These are phyloP conservation scores for Aureobasidium namibiae DNA, from an alignment of 2,329 filamentous ascomycete species.

Conservation along the genomic window DNA sequence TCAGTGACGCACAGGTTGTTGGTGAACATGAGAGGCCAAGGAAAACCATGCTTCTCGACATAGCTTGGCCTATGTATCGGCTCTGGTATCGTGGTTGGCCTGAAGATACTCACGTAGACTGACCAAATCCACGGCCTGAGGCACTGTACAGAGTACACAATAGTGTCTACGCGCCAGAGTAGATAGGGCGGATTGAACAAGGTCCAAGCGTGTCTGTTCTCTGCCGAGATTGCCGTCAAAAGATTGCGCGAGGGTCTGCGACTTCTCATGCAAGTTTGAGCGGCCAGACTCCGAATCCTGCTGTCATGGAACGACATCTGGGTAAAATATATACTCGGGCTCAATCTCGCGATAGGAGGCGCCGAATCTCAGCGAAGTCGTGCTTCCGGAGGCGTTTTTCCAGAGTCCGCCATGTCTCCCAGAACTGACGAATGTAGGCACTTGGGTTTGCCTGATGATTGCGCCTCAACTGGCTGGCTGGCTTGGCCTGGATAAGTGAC, in stretches of 20 bases:
- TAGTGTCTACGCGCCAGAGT: neutral
- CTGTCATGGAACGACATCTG: neutral
- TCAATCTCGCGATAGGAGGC: neutral
- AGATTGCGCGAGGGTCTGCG: neutral
- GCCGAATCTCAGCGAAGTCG: neutral
- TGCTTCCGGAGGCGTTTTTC: neutral
- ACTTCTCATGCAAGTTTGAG: neutral
- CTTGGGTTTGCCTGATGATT: neutral
- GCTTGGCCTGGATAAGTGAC: neutral
- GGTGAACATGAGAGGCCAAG: neutral
- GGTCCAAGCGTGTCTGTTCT: neutral
- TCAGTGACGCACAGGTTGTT: neutral
- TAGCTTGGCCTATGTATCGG: neutral
- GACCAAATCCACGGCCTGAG: neutral
- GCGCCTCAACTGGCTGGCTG: neutral
- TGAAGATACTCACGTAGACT: neutral
- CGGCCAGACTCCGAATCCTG: too few relatives aligned
- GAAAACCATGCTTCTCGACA: neutral
- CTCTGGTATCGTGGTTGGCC: too few relatives aligned
- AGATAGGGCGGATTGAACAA: neutral
- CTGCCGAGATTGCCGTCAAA: neutral
- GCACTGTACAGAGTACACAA: too few relatives aligned
- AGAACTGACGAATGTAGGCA: neutral
- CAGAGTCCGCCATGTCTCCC: neutral
- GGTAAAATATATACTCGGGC: neutral